These are phyloP conservation scores for Arctostaphylos glauca DNA, from an alignment of 148 eudicot genomes.

Conservation along the genomic window DNA sequence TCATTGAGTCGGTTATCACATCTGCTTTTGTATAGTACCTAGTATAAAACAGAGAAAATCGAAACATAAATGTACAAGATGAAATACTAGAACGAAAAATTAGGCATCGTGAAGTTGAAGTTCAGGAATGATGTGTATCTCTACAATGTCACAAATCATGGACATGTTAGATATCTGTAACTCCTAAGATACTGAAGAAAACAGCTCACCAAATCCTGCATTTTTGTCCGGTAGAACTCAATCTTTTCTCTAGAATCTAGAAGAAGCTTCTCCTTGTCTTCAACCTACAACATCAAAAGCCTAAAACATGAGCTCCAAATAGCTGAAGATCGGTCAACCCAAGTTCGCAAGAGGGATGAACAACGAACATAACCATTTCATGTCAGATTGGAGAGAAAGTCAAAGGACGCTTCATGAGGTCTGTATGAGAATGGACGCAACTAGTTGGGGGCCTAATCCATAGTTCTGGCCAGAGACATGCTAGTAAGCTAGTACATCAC, in stretches of 20 bases:
- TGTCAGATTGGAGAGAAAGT: neutral
- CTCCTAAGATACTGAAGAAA: constrained; percentile 13
- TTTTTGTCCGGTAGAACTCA: constrained; percentile 84
- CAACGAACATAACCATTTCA: neutral
- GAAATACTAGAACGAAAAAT: neutral
- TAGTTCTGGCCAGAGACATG: neutral
- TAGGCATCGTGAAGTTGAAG: neutral
- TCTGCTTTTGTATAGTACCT: constrained; percentile 95
- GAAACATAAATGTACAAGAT: constrained; percentile 5
- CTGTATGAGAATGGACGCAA: neutral
- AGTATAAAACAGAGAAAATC: constrained; percentile 15
- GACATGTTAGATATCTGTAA: neutral
- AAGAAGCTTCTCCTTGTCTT: constrained; percentile 59
- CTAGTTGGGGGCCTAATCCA: neutral
- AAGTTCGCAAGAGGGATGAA: neutral
- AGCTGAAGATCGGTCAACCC: neutral
- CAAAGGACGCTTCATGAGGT: neutral
- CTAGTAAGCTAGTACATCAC: neutral
- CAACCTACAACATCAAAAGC: constrained; percentile 39
- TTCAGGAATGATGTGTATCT: neutral
- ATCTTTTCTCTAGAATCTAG: constrained; percentile 93
- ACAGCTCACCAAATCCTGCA: constrained; percentile 96
- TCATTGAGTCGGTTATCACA: constrained; percentile 98
- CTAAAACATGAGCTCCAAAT: neutral
- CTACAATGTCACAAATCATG: neutral